phyloP scores from a whole-genome alignment of 352 stramenopile species.

The Globisporangium heterothallicum region DNA sequence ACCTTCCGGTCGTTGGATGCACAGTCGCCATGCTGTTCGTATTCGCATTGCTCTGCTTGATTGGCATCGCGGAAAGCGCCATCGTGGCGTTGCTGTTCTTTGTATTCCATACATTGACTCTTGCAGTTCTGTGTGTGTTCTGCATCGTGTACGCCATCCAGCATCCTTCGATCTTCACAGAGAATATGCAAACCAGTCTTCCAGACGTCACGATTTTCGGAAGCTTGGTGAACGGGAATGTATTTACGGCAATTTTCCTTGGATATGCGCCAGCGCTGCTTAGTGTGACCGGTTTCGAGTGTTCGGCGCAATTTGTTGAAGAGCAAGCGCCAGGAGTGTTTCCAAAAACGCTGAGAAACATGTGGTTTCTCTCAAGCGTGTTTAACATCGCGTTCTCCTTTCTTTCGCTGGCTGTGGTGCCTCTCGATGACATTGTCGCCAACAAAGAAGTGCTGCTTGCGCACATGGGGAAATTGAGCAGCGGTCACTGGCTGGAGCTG shows the following conservation, averaged over 20 bases:
- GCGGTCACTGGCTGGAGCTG: conserved; percentile 26
- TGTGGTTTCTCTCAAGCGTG: conserved; percentile 81
- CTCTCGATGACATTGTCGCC: conserved; percentile 28
- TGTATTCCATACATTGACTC: conserved; percentile 66
- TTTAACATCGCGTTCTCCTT: conserved; percentile 86
- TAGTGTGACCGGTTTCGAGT: conserved; percentile 90
- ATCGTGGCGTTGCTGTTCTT: conserved; percentile 85
- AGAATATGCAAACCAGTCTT: conserved; percentile 67
- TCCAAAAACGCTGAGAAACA: conserved; percentile 66
- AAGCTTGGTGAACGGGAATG: conserved; percentile 27
- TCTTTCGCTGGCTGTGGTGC: conserved; percentile 76
- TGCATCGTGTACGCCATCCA: conserved; percentile 61
- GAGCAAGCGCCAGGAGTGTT: conserved; percentile 86
- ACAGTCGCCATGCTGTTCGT: conserved; percentile 65
- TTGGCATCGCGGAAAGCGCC: conserved; percentile 85
- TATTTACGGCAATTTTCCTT: conserved; percentile 67
- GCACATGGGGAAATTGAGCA: conserved; percentile 39
- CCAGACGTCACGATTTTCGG: conserved; percentile 42
- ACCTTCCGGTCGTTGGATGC: conserved; percentile 32
- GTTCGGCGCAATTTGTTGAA: conserved; percentile 88
- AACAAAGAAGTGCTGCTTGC: conserved; percentile 61
- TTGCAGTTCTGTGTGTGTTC: conserved; percentile 63
- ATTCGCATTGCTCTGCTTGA: conserved; percentile 78
- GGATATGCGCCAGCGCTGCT: conserved; percentile 84
- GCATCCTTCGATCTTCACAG: conserved; percentile 40